phyloP scores from a whole-genome alignment of 257 asterid genomes.

The Parsonsia alboflavescens region DNA sequence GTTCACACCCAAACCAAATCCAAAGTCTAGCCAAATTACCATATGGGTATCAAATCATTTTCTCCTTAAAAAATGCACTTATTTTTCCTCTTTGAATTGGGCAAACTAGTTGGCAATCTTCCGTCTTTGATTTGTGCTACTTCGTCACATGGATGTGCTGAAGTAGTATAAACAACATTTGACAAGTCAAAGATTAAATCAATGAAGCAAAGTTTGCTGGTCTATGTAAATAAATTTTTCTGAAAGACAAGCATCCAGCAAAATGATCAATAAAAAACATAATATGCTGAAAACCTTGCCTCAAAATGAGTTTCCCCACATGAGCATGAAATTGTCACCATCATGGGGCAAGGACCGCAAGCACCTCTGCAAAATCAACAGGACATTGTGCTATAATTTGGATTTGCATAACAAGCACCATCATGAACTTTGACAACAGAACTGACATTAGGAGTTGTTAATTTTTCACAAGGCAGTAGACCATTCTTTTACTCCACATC shows the following conservation, averaged over 20 bases:
- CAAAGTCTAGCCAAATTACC: not conserved
- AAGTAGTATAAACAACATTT: not conserved
- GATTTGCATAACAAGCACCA: not conserved
- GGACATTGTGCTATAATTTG: slow-evolving; percentile 21
- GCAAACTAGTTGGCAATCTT: not conserved
- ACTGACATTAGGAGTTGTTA: not conserved
- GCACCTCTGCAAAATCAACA: slow-evolving; percentile 66
- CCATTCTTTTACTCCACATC: not conserved
- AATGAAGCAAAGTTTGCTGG: not conserved
- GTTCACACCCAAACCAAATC: not conserved
- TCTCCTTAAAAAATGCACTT: not conserved
- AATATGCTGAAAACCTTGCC: slow-evolving; percentile 44
- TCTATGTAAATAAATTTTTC: not conserved
- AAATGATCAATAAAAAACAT: not conserved
- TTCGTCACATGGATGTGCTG: not conserved
- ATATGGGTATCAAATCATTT: not conserved
- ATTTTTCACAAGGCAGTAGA: not conserved
- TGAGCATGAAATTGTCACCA: slow-evolving; percentile 78
- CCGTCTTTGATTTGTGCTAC: not conserved
- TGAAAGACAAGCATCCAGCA: not conserved
- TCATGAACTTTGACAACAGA: not conserved
- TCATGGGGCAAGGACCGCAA: slow-evolving; percentile 92
- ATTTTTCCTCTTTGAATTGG: not conserved
- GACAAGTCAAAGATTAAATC: not conserved
- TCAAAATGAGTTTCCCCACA: slow-evolving; percentile 83